phyloP scores from a whole-genome alignment of 1,139 yeast species.

The Suhomyces bribrorum region DNA sequence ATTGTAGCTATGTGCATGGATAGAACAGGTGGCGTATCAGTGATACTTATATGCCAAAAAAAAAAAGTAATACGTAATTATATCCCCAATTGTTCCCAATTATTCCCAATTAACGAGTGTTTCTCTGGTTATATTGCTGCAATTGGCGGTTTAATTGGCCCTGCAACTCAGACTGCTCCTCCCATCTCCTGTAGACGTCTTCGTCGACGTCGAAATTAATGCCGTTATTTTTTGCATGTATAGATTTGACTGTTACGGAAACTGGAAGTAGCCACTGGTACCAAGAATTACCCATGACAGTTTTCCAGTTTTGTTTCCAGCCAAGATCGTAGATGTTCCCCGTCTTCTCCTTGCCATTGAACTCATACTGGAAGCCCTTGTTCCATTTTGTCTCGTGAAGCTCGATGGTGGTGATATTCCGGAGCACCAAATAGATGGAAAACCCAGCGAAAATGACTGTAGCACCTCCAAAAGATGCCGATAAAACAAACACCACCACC shows the following conservation, averaged over 20 bases:
- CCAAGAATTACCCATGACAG: constrained; percentile 71
- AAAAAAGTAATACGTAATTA: no score
- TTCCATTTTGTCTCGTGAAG: constrained; percentile 59
- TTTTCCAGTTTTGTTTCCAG: constrained; percentile 54
- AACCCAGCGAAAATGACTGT: constrained; percentile 59
- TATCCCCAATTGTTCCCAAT: no score
- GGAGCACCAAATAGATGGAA: constrained; percentile 58
- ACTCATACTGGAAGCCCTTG: constrained; percentile 33
- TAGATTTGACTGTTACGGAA: constrained; percentile 22
- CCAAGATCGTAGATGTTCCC: constrained; percentile 84
- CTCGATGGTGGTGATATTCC: constrained; percentile 82
- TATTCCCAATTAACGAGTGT: no score
- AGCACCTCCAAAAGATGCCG: constrained; percentile 65
- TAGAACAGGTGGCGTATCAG: no score
- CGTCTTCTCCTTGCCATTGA: constrained; percentile 32
- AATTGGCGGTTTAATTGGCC: constrained; percentile 50
- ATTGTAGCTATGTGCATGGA: no score
- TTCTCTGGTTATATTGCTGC: constrained; percentile 12
- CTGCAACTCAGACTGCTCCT: constrained; percentile 47
- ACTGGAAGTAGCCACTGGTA: constrained; percentile 75
- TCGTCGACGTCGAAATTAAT: constrained; percentile 52
- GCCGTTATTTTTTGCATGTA: constrained; percentile 46
- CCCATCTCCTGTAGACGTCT: constrained; percentile 40
- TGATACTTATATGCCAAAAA: no score
- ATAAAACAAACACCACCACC: constrained; percentile 58